These are phyloP conservation scores for Amauroascus verrucosus DNA, from an alignment of 2,329 filamentous ascomycete genomes.

Conservation along the genomic window DNA sequence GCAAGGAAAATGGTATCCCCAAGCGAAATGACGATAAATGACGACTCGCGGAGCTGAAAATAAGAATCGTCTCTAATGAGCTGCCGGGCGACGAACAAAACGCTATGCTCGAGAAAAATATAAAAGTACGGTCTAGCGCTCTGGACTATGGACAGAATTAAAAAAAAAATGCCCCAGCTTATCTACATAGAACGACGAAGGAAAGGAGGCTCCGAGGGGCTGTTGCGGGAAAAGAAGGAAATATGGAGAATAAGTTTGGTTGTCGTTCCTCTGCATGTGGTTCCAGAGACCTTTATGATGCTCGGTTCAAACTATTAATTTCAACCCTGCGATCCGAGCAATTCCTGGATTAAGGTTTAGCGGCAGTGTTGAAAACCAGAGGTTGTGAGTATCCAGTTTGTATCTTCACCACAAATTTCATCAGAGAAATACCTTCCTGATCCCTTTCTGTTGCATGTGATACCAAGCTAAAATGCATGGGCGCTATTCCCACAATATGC, in stretches of 20 bases:
- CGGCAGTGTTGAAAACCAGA: background rate
- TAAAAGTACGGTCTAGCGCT: background rate
- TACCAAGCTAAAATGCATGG: background rate
- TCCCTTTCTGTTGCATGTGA: background rate
- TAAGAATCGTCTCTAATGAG: background rate
- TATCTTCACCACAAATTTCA: background rate
- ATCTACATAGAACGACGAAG: background rate
- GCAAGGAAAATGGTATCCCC: background rate
- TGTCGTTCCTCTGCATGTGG: background rate
- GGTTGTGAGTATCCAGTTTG: background rate
- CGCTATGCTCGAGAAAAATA: background rate
- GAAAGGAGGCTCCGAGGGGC: background rate
- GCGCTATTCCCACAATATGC: background rate
- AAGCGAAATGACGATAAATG: background rate
- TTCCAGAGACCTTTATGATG: background rate
- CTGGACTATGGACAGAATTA: background rate
- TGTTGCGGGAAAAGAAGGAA: background rate
- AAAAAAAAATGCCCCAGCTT: background rate
- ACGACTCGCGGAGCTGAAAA: background rate
- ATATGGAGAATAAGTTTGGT: background rate
- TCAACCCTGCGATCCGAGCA: background rate
- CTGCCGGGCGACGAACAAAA: no score
- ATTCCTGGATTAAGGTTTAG: background rate
- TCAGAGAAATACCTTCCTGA: background rate
- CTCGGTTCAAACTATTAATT: background rate